A percentile compares a stretch with the other conserved stretches of the same genome.
phyloP scores from a whole-genome alignment of 1,284 basidiomycete species.

The Malassezia psittaci region DNA sequence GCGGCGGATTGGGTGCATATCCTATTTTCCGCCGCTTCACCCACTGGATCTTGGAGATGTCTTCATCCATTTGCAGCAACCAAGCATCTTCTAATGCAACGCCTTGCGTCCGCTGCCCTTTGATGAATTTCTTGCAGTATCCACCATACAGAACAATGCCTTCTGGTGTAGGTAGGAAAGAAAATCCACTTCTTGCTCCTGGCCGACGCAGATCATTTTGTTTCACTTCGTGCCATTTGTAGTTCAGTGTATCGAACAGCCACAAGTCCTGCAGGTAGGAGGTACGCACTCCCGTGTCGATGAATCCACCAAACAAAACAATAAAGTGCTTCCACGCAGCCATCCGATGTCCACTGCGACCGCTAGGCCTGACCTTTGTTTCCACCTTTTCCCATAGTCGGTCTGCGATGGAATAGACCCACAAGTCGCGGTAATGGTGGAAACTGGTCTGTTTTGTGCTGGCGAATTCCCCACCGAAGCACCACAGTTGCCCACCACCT shows the following conservation, averaged over 20 bases:
- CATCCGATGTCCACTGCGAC: slow-evolving; percentile 74
- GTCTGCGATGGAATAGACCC: slow-evolving; percentile 37
- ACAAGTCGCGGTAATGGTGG: slow-evolving; percentile 71
- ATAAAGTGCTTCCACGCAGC: slow-evolving; percentile 75
- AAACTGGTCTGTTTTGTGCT: slow-evolving; percentile 75
- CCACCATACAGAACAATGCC: slow-evolving; percentile 78
- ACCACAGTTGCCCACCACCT: slow-evolving; percentile 44
- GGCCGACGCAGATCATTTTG: slow-evolving; percentile 40
- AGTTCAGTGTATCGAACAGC: slow-evolving; percentile 77
- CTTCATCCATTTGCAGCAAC: slow-evolving; percentile 59
- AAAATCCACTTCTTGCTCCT: slow-evolving; percentile 57
- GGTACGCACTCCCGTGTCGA: slow-evolving; percentile 63
- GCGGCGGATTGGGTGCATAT: slow-evolving; percentile 50
- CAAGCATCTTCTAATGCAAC: slow-evolving; percentile 83
- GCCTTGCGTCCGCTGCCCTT: slow-evolving; percentile 73
- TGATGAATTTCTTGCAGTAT: slow-evolving; percentile 81
- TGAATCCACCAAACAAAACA: slow-evolving; percentile 76
- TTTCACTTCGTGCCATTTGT: slow-evolving; percentile 74
- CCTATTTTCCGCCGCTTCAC: slow-evolving; percentile 69
- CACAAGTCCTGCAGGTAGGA: slow-evolving; percentile 76
- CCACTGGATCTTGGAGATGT: slow-evolving; percentile 58
- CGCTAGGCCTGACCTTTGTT: slow-evolving; percentile 68
- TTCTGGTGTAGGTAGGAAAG: slow-evolving; percentile 68
- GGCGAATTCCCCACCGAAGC: slow-evolving; percentile 52
- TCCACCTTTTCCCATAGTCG: slow-evolving; percentile 80